Conservation (phyloP, 805 yeast species). For the Wickerhamiella parazyma region DNA sequence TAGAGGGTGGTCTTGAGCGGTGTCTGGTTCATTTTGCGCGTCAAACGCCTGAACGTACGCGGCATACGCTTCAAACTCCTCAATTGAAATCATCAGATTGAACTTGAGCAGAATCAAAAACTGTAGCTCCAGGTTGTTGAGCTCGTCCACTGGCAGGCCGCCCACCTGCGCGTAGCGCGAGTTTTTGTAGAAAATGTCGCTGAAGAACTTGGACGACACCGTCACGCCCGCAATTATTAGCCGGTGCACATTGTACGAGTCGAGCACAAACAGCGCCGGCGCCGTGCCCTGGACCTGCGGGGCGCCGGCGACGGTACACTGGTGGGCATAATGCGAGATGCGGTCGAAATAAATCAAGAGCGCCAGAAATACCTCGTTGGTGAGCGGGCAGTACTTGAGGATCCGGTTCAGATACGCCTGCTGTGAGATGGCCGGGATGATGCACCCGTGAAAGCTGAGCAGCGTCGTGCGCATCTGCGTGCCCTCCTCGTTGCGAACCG, state of each 20-base stretch:
- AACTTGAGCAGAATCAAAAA: slow-evolving; percentile 76
- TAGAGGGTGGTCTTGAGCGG: no score
- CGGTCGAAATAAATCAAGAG: slow-evolving; percentile 88
- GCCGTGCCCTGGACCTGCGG: slow-evolving; percentile 16
- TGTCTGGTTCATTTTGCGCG: neutral
- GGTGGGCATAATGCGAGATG: slow-evolving; percentile 70
- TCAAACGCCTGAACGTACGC: slow-evolving; percentile 38
- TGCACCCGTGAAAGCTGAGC: slow-evolving; percentile 87
- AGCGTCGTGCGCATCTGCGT: slow-evolving; percentile 28
- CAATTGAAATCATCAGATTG: slow-evolving; percentile 71
- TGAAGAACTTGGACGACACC: slow-evolving; percentile 86
- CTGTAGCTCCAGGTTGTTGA: slow-evolving; percentile 84
- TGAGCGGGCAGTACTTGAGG: slow-evolving; percentile 94
- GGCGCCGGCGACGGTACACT: slow-evolving; percentile 12
- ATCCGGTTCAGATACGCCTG: slow-evolving; percentile 84
- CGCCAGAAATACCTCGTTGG: slow-evolving; percentile 88
- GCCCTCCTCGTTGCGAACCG: slow-evolving; percentile 21
- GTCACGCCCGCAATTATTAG: slow-evolving; percentile 89
- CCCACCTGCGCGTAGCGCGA: slow-evolving; percentile 89
- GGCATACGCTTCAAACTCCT: slow-evolving; percentile 83
- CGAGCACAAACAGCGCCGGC: slow-evolving; percentile 79
- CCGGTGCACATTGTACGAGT: slow-evolving; percentile 88
- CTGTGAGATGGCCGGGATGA: slow-evolving; percentile 87
- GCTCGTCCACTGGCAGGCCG: slow-evolving; percentile 68
- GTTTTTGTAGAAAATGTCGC: slow-evolving; percentile 89